phyloP scores from a whole-genome alignment of 2,329 filamentous ascomycete genomes.

The Microsporum audouinii region DNA sequence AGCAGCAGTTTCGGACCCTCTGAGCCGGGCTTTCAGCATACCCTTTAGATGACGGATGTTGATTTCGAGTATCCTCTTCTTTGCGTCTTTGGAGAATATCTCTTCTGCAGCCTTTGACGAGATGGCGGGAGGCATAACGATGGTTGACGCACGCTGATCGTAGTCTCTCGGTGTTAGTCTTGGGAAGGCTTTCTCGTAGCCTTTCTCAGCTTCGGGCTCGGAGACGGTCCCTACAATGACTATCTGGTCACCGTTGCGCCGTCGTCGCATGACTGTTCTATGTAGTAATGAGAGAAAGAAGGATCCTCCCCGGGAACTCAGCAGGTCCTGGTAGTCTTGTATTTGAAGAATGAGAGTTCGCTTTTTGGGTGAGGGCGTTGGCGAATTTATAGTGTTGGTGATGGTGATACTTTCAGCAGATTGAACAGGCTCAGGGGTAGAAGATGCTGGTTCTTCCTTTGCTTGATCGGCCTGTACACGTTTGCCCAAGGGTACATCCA shows the following conservation, averaged over 20 bases:
- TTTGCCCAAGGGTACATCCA: conserved; percentile 18
- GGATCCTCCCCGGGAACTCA: conserved; percentile 55
- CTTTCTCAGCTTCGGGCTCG: conserved; percentile 41
- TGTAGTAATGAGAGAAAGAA: conserved; percentile 60
- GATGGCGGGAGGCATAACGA: conserved; percentile 44
- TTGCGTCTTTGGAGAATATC: conserved; percentile 39
- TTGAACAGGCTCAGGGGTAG: neutral
- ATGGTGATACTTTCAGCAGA: neutral
- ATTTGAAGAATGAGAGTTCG: conserved; percentile 59
- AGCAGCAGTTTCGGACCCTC: conserved; percentile 16
- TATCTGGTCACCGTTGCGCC: conserved; percentile 59
- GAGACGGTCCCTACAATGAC: conserved; percentile 71
- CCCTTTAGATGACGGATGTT: conserved; percentile 55
- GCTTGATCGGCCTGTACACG: neutral
- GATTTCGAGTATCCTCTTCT: conserved; percentile 41
- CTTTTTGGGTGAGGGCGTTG: conserved; percentile 5
- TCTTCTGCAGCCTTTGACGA: conserved; percentile 27
- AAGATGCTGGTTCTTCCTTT: neutral
- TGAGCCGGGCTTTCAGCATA: conserved; percentile 42
- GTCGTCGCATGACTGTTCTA: conserved; percentile 57
- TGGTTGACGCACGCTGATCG: conserved; percentile 41
- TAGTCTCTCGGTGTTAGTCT: conserved; percentile 37
- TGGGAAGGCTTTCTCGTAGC: conserved; percentile 35
- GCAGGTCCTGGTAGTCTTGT: conserved; percentile 70
- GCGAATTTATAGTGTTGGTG: neutral